Base-by-base conservation (phyloP, 1,284 basidiomycete species). In the Pyrrhoderma noxium region DNA sequence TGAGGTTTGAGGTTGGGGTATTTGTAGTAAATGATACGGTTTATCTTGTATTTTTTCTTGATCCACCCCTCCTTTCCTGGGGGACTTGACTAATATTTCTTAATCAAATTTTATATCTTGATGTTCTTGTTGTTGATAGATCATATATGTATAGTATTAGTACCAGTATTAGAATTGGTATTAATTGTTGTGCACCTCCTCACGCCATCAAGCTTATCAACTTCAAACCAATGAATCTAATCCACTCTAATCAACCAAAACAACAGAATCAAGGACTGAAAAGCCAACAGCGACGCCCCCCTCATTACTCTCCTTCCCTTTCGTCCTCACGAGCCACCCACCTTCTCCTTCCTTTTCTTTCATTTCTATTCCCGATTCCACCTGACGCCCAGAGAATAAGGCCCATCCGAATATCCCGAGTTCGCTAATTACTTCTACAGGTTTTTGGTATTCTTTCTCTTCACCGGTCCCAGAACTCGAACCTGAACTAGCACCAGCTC, bases 211-310 rank as follows among this genome's bases (percentile, higher is more conserved):
- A n/a, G n/a, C n/a, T n/a, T n/a, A n/a, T n/a, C n/a, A n/a, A n/a
- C n/a, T n/a, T n/a, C n/a, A n/a, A n/a, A n/a, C n/a, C 27, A 31
- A 31, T 11, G 11, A 31, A 31, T 7, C 38, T 40, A 18, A 8
- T 40, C 38, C 38, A 18, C 21, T 22, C 16, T 37, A 67, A 49
- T 83, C 76, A 11, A 93, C 77, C 42, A 95, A 70, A 9, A 93
- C 64, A 27, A 91, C 64, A 1, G 87, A 89, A 64, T 95, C 93
- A 51, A 95, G 68, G 2, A 94, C 92, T 4, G 82, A 89, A 67
- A 88, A 91, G 25, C 95, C 93, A 49, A 91, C 89, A 0, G 93
- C 93, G 4, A 98, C 89, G 3, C 94, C 93, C 8, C 93, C 93
- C 64, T 99, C 95, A 62, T 98, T 87, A 56, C 85, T 92, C 54